Base-by-base conservation (phyloP, 1,284 basidiomycete genomes). In the Agaricales sp. region DNA sequence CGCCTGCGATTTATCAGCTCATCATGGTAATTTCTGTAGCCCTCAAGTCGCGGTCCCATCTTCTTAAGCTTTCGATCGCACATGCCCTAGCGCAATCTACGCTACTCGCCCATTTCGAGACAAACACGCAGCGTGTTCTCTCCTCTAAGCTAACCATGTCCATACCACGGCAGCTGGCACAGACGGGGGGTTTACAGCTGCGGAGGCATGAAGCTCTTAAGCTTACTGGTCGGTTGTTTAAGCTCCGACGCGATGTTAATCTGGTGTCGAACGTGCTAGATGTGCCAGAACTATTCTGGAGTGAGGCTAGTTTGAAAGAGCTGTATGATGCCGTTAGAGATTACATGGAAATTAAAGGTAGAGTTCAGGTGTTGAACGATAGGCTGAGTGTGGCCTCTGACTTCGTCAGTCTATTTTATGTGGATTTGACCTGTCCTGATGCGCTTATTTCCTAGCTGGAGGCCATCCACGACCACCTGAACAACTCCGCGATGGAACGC, bases 51-150 rank as follows among this genome's bases (percentile, higher is more conserved):
- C 82, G 82, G 43, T 92, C 89, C 0, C 89, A 92, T 58, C 76
- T 91, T 25, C 78, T 89, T 30, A 89, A 87, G 61, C 75, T 97
- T n/a, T 92, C 90, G 20, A 82, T 97, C 48, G 82, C 94, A 0
- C 94, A 97, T 55, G 94, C 93, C 1, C 79, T 97, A 35, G 94
- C 93, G 0, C 93, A 98, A 66, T 93, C 90, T 4, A 96, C 93
- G 0, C 84, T 96, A 45, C 78, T 97, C 3, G 87, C 86, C 4
- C 86, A 86, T 55, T 96, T 92, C 62, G 93, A 98, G 65, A 77
- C 87, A 6, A 78, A 77, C 48, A 85, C 93, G 50, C 80, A 86
- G 57, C 75, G 75, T 3, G 89, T 92, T 16, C 76, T 96, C 18
- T 82, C 85, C 11, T 79, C 90, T 8, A 88, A 90, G 0, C 74